phyloP scores from a whole-genome alignment of 345 rosid species.

The Camelina neglecta region DNA sequence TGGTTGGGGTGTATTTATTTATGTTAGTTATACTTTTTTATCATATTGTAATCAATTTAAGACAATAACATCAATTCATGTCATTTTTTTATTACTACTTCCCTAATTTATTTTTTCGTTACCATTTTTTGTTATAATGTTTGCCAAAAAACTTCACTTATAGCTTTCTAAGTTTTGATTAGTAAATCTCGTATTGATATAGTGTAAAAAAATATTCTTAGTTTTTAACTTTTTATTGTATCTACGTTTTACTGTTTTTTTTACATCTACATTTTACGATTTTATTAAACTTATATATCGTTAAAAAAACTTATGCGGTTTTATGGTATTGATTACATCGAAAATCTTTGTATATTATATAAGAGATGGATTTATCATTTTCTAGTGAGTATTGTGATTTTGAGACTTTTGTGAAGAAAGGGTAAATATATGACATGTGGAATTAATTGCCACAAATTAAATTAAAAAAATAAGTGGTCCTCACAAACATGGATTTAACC shows the following conservation, averaged over 20 bases:
- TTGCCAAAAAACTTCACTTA: neutral
- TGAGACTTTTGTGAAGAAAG: neutral
- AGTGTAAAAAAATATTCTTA: too few species aligned
- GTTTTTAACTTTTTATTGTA: too few species aligned
- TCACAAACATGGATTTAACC: neutral
- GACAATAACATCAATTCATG: neutral
- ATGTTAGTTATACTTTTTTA: conserved; percentile 34
- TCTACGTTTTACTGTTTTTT: too few species aligned
- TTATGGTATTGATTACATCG: too few species aligned
- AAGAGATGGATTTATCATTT: neutral
- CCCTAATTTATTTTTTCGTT: neutral
- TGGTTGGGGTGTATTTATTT: conserved; percentile 42
- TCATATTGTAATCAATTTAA: conserved; percentile 28
- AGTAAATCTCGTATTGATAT: too few species aligned
- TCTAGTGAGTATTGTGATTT: neutral
- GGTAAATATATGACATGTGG: conserved; percentile 11
- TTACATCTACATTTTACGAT: too few species aligned
- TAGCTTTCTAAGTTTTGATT: too few species aligned
- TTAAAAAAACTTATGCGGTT: too few species aligned
- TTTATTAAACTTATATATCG: too few species aligned
- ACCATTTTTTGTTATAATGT: neutral
- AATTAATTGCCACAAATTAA: neutral
- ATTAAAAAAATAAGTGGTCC: conserved; percentile 9
- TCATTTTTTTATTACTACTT: neutral
- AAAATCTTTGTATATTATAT: too few species aligned